phyloP scores from a whole-genome alignment of 2,329 filamentous ascomycete genomes.

The Cadophora luteo-olivacea region DNA sequence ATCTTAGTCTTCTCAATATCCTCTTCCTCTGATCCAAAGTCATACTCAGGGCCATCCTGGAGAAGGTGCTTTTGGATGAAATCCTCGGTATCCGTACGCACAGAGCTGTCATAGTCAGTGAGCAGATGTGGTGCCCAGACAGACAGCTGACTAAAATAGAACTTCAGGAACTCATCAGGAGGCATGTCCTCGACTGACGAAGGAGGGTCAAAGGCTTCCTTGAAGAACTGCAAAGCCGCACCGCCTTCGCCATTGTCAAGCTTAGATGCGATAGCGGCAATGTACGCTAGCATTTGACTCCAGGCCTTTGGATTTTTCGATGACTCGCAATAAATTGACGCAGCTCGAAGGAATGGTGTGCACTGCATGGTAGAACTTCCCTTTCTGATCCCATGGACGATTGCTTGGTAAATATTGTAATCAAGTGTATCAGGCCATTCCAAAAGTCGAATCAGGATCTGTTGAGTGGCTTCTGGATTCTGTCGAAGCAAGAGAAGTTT shows the following conservation, averaged over 20 bases:
- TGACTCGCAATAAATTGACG: constrained; percentile 41
- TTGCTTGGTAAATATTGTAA: constrained; percentile 53
- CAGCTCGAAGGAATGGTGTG: constrained; percentile 42
- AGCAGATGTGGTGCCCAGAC: constrained; percentile 59
- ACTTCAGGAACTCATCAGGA: constrained; percentile 44
- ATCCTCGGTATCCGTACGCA: constrained; percentile 51
- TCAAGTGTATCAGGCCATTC: constrained; percentile 58
- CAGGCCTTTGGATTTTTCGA: constrained; percentile 33
- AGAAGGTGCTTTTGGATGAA: constrained; percentile 39
- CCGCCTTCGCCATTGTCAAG: constrained; percentile 42
- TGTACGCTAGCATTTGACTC: constrained; percentile 35
- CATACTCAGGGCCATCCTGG: constrained; percentile 25
- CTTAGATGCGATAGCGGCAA: constrained; percentile 36
- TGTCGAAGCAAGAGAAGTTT: constrained; percentile 70
- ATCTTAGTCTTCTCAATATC: constrained; percentile 27
- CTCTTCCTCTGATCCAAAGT: constrained; percentile 28
- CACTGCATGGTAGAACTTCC: constrained; percentile 24
- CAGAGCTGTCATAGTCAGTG: constrained; percentile 53
- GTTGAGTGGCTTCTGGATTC: constrained; percentile 56
- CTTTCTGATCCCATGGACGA: constrained; percentile 40
- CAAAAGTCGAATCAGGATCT: constrained; percentile 65
- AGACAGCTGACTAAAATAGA: constrained; percentile 49
- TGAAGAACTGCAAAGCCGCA: constrained; percentile 45
- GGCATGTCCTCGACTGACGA: constrained; percentile 45
- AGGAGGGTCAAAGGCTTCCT: constrained; percentile 33